Evolutionary conservation across 176 grass and related monocot species (phyloP), one percentile per base, ranked within the genome.

Genomic region (Eragrostis nindensis): DNA sequence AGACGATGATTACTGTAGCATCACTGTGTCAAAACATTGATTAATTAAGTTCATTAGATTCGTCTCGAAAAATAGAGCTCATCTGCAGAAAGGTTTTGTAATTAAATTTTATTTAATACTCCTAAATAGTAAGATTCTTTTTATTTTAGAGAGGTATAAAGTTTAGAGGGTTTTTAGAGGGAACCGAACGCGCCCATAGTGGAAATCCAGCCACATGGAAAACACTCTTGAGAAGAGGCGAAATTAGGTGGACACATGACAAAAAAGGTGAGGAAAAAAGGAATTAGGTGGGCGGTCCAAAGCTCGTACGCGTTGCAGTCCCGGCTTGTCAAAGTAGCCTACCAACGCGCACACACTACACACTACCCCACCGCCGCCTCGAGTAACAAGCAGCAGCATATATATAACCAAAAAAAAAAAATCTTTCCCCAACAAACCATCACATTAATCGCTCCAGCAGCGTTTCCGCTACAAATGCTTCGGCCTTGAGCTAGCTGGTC

Each of bases 391-490:
- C 30, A 71, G 45, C 25, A 48, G 24, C 44, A 22, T 16, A 24
- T 29, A 18, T 18, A 17, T 18, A 50, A 70, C 13, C 1, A 36
- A 0, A 56, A 60, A 25, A 26, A 65, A 4, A 65, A n/a, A n/a
- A n/a, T n/a, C 36, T 71, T 71, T 15, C 29, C 48, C 49, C 71
- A 74, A 55, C 49, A n/a, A 39, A 74, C 18, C 49, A 56, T 39
- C 71, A 74, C 21, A 73, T 54, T 74, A n/a, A n/a, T 40, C 76
- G 0, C 46, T 27, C 22, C 8, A 42, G 29, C 77, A 19, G 5
- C 77, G 17, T 55, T 42, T 6, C 64, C 15, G 49, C 49, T 80
- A 80, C 78, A 69, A 70, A 80, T 70, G 49, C 65, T 80, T 42
- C 47, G 7, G n/a, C 2, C 36, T 43, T 57, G 12, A 63, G 49